phyloP scores from a whole-genome alignment of 1,284 basidiomycete genomes.

The Ganoderma boninense region DNA sequence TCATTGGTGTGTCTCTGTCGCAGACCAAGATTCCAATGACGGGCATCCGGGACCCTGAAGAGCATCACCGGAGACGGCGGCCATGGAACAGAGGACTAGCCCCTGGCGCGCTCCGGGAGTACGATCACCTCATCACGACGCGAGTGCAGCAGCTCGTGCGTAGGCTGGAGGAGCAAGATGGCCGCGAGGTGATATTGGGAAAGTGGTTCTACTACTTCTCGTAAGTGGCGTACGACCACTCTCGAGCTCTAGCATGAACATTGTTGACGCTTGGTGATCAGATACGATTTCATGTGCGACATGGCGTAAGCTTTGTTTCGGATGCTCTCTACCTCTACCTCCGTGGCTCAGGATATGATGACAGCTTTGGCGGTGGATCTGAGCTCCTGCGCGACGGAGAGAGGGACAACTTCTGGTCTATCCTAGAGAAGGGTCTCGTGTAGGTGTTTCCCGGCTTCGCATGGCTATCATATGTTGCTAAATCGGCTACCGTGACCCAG shows the following conservation, averaged over 20 bases:
- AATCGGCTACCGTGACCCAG: background rate
- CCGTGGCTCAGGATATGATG: background rate
- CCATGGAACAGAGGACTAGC: slow-evolving; percentile 36
- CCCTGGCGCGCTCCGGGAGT: slow-evolving; percentile 34
- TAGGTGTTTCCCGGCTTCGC: background rate
- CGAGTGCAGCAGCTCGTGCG: slow-evolving; percentile 32
- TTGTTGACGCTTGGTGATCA: background rate
- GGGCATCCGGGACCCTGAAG: slow-evolving; percentile 17
- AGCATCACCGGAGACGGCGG: slow-evolving; percentile 33
- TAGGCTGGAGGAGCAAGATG: slow-evolving; percentile 22
- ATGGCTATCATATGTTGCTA: background rate
- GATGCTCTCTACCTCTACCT: background rate
- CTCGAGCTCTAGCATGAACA: background rate
- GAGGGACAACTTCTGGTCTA: slow-evolving; percentile 19
- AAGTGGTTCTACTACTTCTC: slow-evolving; percentile 33
- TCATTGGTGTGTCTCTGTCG: background rate
- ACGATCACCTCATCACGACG: slow-evolving; percentile 27
- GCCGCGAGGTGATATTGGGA: slow-evolving; percentile 25
- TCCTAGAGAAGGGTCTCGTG: slow-evolving; percentile 17
- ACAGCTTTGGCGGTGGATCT: slow-evolving; percentile 35
- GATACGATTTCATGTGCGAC: slow-evolving; percentile 40
- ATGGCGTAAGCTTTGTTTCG: slow-evolving; percentile 30
- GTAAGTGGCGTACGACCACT: slow-evolving; percentile 21
- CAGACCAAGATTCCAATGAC: background rate
- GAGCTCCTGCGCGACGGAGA: slow-evolving; percentile 32